Evolutionary conservation across 345 rosid species (phyloP).

Genomic region (Schrenkiella parvula): DNA sequence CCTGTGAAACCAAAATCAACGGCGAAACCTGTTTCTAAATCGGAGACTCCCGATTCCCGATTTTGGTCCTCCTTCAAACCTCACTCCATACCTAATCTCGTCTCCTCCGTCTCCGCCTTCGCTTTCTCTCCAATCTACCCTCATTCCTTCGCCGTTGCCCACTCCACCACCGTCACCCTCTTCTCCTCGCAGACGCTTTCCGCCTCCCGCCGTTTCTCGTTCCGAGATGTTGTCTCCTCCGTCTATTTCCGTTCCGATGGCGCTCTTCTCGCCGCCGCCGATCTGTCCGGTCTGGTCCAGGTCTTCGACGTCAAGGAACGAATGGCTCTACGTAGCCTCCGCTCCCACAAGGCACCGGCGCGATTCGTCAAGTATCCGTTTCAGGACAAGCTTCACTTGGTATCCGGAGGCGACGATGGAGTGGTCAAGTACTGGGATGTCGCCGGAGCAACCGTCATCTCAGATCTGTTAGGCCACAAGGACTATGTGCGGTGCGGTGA

Average conservation of each 20-base stretch:
- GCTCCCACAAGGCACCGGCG: slow-evolving; percentile 73
- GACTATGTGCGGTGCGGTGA: slow-evolving; percentile 93
- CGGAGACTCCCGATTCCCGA: slow-evolving; percentile 72
- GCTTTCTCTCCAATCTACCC: slow-evolving; percentile 62
- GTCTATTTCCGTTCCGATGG: slow-evolving; percentile 82
- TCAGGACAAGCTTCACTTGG: slow-evolving; percentile 78
- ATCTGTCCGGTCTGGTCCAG: slow-evolving; percentile 68
- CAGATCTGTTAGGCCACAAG: slow-evolving; percentile 68
- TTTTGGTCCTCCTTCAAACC: slow-evolving; percentile 91
- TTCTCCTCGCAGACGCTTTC: slow-evolving; percentile 49
- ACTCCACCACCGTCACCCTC: slow-evolving; percentile 66
- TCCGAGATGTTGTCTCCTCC: slow-evolving; percentile 78
- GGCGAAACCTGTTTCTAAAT: slow-evolving; percentile 47
- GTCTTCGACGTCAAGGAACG: slow-evolving; percentile 74
- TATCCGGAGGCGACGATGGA: slow-evolving; percentile 91
- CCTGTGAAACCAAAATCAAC: slow-evolving; percentile 67
- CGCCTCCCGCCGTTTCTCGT: slow-evolving; percentile 49
- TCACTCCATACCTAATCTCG: slow-evolving; percentile 44
- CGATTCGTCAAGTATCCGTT: slow-evolving; percentile 74
- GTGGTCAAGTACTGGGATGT: slow-evolving; percentile 96
- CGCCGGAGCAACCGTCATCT: slow-evolving; percentile 53
- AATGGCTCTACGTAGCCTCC: slow-evolving; percentile 72
- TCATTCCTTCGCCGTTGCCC: slow-evolving; percentile 63
- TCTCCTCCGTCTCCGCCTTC: slow-evolving; percentile 57
- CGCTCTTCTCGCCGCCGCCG: slow-evolving; percentile 77